phyloP scores from a whole-genome alignment of 2,329 filamentous ascomycete species.

The Sporothrix variecibatus region DNA sequence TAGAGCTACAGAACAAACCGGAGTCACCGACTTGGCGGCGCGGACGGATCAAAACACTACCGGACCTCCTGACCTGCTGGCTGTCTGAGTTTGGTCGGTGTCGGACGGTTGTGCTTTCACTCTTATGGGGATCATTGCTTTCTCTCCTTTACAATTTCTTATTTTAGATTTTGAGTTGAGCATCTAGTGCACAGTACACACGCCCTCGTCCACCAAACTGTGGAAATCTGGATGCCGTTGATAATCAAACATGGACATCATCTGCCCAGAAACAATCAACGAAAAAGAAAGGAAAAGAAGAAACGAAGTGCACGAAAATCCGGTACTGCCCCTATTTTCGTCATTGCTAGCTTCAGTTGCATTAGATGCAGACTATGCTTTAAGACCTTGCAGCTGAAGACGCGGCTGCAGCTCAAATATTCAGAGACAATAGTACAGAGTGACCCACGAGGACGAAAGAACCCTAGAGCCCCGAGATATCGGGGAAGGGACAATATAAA shows the following conservation, averaged over 20 bases:
- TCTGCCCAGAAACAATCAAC: not conserved
- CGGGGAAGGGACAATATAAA: not conserved
- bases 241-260: not conserved
- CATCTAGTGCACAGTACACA: not conserved
- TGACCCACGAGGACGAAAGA: no score
- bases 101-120: not conserved
- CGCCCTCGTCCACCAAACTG: not conserved
- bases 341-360: no score
- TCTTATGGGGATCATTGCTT: no score
- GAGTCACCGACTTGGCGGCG: not conserved
- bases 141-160: not conserved
- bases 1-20: not conserved
- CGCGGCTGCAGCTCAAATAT: not conserved
- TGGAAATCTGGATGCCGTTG: not conserved
- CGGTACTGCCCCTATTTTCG: not conserved
- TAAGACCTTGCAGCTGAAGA: not conserved
- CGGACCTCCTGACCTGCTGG: constrained; percentile 6
- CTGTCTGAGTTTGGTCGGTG: not conserved
- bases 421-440: not conserved
- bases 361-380: not conserved
- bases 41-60: not conserved
- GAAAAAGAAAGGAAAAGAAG: not conserved
- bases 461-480: no score
- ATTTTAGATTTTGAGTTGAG: not conserved
- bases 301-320: not conserved